phyloP scores from a whole-genome alignment of 2,329 filamentous ascomycete species.

The Allantophomopsis cytisporea region DNA sequence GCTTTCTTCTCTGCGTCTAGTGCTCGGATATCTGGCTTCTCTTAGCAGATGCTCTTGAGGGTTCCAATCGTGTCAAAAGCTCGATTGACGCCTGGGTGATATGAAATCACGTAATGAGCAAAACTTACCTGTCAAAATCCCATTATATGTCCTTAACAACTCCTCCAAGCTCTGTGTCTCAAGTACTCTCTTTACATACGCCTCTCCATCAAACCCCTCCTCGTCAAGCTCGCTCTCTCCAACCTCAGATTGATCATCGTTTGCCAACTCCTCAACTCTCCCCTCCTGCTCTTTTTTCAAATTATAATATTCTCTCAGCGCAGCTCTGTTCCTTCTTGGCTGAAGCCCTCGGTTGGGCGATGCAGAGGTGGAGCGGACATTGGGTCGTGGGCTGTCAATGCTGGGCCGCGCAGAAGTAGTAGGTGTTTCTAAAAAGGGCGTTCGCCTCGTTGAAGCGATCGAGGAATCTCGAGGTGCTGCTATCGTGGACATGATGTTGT shows the following conservation, averaged over 20 bases:
- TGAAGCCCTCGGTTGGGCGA: conserved; percentile 33
- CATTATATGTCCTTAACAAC: conserved; percentile 56
- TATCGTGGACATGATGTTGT: conserved; percentile 45
- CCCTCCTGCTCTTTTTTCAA: conserved; percentile 33
- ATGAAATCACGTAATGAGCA: neutral
- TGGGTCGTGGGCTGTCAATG: conserved; percentile 36
- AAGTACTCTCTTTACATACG: conserved; percentile 49
- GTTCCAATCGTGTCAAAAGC: no score
- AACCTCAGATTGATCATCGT: conserved; percentile 32
- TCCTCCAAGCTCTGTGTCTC: conserved; percentile 52
- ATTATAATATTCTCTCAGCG: conserved; percentile 91
- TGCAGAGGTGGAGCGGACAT: conserved; percentile 37
- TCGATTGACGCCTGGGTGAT: neutral
- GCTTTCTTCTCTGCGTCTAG: conserved; percentile 95
- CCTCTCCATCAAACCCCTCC: conserved; percentile 57
- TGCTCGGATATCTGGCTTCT: conserved; percentile 59
- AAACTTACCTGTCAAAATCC: conserved; percentile 44
- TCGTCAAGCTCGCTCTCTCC: conserved; percentile 61
- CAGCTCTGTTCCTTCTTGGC: conserved; percentile 51
- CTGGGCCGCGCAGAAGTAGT: conserved; percentile 67
- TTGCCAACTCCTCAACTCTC: conserved; percentile 23
- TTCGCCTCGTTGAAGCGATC: conserved; percentile 41
- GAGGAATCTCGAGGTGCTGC: conserved; percentile 46
- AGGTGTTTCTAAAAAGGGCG: conserved; percentile 46
- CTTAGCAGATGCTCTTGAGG: no score